phyloP scores from a whole-genome alignment of 257 asterid genomes.

The Solanum etuberosum region DNA sequence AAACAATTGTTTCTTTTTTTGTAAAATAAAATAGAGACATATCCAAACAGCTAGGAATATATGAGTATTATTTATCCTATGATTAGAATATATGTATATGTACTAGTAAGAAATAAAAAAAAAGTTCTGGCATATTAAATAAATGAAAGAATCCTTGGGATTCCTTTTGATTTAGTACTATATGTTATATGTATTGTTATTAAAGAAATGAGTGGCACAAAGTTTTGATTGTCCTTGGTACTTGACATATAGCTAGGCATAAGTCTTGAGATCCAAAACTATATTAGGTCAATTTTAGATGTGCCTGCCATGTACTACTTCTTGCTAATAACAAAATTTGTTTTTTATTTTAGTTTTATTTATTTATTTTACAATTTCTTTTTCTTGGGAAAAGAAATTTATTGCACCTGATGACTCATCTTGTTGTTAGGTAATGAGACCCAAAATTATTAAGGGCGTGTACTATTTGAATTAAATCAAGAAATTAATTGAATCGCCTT shows the following conservation, averaged over 20 bases:
- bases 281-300: background rate
- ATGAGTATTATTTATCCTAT: background rate
- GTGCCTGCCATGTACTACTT: background rate
- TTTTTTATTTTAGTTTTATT: background rate
- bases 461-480: background rate
- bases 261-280: background rate
- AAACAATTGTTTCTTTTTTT: background rate
- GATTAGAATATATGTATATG: background rate
- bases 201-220: background rate
- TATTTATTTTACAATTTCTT: background rate
- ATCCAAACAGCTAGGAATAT: background rate
- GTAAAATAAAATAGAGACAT: background rate
- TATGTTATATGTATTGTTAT: background rate
- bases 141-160: background rate
- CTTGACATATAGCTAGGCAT: background rate
- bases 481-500: background rate
- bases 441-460: background rate
- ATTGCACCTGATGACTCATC: background rate
- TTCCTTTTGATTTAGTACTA: background rate
- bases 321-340: background rate
- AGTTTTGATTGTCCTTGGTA: slow-evolving; percentile 1
- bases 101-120: background rate
- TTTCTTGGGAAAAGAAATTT: background rate
- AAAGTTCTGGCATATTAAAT: background rate
- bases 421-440: background rate